Evolutionary conservation across 495 filamentous ascomycete genomes (phyloP), one percentile per base, ranked within the genome.

Genomic region (Talaromyces ruber): DNA sequence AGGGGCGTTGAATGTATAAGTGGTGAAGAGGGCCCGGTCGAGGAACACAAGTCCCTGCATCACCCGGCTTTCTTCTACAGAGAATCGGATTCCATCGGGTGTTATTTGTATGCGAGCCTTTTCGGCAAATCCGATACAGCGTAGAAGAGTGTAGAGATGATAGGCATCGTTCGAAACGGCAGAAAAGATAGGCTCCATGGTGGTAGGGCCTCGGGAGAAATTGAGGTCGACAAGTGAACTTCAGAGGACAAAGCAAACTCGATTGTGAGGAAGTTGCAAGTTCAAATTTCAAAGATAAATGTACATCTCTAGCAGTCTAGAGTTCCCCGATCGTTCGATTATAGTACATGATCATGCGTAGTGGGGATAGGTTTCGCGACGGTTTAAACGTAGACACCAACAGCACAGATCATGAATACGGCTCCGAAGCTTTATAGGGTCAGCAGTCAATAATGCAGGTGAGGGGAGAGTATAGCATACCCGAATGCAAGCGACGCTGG

Each of bases 361-460:
- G 39, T 26, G 11, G 58, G 64, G 69, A 62, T 66, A 29, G 30
- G 43, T 61, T 58, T 68, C 57, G 62, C 43, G 62, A 68, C 58
- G 47, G 61, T 32, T 79, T 86, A 98, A 75, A 98, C 94, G 86
- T 98, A 98, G 70, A 98, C 95, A 69, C 94, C 94, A 71, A 92
- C 94, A 24, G 92, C 94, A 75, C 94, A 98, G 71, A 98, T 97
- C 87, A 96, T 93, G 81, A 91, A 96, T 22, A 98, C 92, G 52
- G 93, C 89, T 64, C 95, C 94, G 72, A 97, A 92, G 47, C 94
- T 98, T 70, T 3, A 26, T 58, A 61, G 58, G 9, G 5, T 62
- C 32, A 69, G 54, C 16, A 14, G 63, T 61, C 64, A 69, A 50
- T 51, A 51, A 26, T 11, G 7, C 53, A 60, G 61, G 11, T 34